A percentile compares a stretch with the other conserved stretches of the same genome.
These are phyloP conservation scores for Xylariaceae sp. DNA, from an alignment of 2,329 filamentous ascomycete genomes.

Conservation along the genomic window DNA sequence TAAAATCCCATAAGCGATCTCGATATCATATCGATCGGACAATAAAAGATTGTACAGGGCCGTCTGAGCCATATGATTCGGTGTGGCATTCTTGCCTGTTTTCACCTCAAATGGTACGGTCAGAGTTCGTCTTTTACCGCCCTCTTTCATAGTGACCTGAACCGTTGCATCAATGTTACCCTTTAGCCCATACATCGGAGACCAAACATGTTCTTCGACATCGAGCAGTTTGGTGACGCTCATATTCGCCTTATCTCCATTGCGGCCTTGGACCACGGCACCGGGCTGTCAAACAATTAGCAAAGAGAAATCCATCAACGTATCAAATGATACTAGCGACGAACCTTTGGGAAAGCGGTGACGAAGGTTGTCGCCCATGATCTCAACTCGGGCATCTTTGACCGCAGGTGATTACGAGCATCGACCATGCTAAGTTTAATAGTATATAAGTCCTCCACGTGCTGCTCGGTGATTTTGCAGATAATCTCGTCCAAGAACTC, in stretches of 20 bases:
- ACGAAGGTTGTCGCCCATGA: constrained; percentile 83
- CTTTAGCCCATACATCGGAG: constrained; percentile 93
- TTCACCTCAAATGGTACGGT: constrained; percentile 95
- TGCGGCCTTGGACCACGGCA: constrained; percentile 72
- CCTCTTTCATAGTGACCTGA: constrained; percentile 74
- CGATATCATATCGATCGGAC: constrained; percentile 90
- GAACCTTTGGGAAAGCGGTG: constrained; percentile 60
- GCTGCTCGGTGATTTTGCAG: constrained; percentile 62
- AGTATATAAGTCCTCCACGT: constrained; percentile 84
- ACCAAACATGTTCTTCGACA: constrained; percentile 97
- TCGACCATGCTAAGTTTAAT: constrained; percentile 70
- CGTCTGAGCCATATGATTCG: constrained; percentile 85
- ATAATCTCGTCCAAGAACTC: constrained; percentile 62
- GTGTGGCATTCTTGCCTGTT: constrained; percentile 78
- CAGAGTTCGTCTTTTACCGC: constrained; percentile 58
- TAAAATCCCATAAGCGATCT: constrained; percentile 82
- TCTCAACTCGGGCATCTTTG: constrained; percentile 76
- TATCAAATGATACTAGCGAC: constrained; percentile 15
- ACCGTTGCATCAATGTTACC: constrained; percentile 97
- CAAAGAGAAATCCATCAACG: constrained; percentile 20
- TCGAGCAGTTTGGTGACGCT: constrained; percentile 91
- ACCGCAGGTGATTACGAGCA: constrained; percentile 72
- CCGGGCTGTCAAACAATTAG: constrained; percentile 44
- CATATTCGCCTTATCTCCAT: constrained; percentile 70
- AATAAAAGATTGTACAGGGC: constrained; percentile 88